Evolutionary conservation across 129 eudicot species (phyloP), one percentile per base, ranked within the genome.

Genomic region (Cynara cardunculus): DNA sequence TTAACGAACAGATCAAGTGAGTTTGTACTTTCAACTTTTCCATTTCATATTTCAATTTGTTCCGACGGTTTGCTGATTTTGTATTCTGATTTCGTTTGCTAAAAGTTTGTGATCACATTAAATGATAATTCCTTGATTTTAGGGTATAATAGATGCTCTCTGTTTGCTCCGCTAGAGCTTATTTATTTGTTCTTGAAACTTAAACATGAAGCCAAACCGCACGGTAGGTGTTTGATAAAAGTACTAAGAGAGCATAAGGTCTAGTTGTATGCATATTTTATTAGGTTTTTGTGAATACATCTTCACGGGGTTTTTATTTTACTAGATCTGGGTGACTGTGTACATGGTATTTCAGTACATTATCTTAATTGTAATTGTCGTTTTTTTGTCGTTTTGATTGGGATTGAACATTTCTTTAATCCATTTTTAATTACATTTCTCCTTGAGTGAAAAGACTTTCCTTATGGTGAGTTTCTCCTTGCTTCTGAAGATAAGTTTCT

Each of bases 1-100:
- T 94, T 32, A 94, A 94, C 59, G 99, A 92, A 84, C 99, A 95
- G 86, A 95, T 95, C 86, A 95, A 92, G 99, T 95, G 26, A 30
- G 84, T 69, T 69, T 8, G 19, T 79, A 30, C 70, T 21, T 32
- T 53, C 24, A 8, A 1, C 3, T 14, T 75, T 34, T 65, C 19
- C 19, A 41, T 56, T 14, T 12, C 19, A 4, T 78, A 59, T 82
- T 31, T 62, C 39, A n/a, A 9, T 26, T 61, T 39, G 13, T 77
- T 77, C 32, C 10, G n/a, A 12, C 34, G 22, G 46, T 41, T 41
- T 19, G 5, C 73, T 19, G 65, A 4, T 19, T 84, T 27, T 69
- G 26, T 70, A 24, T 34, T 39, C 71, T 74, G 59, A 2, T 56
- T 2, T 44, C 76, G 46, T 39, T 34, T 70, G 28, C 85, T 24